phyloP scores from a whole-genome alignment of 768 basidiomycete species.

The Paxillus ammoniavirescens region DNA sequence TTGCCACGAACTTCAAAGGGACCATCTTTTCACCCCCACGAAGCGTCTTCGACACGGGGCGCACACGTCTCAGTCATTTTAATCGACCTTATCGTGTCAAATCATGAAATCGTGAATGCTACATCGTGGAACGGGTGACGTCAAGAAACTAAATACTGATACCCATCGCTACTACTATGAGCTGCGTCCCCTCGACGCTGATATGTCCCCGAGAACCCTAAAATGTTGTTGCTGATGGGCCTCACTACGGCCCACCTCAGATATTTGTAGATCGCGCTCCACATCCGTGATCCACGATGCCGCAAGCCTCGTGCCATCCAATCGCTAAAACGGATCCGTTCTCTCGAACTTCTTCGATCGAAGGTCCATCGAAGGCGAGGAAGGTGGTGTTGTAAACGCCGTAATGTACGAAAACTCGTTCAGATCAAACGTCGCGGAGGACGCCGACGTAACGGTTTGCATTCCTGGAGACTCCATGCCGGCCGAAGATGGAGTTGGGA shows the following conservation, averaged over 20 bases:
- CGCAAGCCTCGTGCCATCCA: constrained; percentile 5
- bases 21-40: neutral
- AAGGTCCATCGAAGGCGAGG: constrained; percentile 20
- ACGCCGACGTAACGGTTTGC: constrained; percentile 10
- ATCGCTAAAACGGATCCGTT: constrained; percentile 6
- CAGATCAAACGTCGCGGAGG: constrained; percentile 20
- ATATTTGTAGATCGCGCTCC: constrained; percentile 2
- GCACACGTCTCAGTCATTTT: neutral
- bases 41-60: neutral
- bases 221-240: neutral
- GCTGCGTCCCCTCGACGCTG: neutral
- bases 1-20: constrained; percentile 8
- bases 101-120: constrained; percentile 22
- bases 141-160: constrained; percentile 16
- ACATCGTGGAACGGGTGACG: constrained; percentile 6
- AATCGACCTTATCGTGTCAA: constrained; percentile 20
- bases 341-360: constrained; percentile 9
- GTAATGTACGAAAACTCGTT: constrained; percentile 32
- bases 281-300: neutral
- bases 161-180: neutral
- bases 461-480: constrained; percentile 11
- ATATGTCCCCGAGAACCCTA: neutral
- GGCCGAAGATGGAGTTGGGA: constrained; percentile 1
- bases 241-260: constrained; percentile 11
- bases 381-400: constrained; percentile 30